phyloP scores from a whole-genome alignment of 805 yeast species.

The Wickerhamomyces strasburgensis region DNA sequence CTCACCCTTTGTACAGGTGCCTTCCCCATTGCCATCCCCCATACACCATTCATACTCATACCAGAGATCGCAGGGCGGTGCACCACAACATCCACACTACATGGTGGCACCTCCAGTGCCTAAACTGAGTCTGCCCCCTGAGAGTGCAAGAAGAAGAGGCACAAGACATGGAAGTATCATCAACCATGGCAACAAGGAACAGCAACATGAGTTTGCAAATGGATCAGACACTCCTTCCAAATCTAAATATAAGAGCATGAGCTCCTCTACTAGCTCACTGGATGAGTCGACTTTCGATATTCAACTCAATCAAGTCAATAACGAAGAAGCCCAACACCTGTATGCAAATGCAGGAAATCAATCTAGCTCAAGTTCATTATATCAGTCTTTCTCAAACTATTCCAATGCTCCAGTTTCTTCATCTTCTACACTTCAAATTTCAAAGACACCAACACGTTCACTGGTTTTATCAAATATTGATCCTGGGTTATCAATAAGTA shows the following conservation, averaged over 20 bases:
- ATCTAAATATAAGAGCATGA: slow-evolving; percentile 9
- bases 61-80: slow-evolving; percentile 3
- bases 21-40: slow-evolving; percentile 30
- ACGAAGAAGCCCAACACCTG: slow-evolving; percentile 4
- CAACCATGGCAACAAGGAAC: neutral
- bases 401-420: slow-evolving; percentile 7
- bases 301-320: slow-evolving; percentile 4
- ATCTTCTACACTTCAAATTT: slow-evolving; percentile 7
- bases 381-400: slow-evolving; percentile 7
- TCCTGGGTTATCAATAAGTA: slow-evolving; percentile 16
- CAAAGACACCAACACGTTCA: slow-evolving; percentile 23
- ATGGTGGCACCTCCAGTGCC: slow-evolving; percentile 19
- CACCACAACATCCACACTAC: slow-evolving; percentile 3
- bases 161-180: neutral
- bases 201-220: neutral
- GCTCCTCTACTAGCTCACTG: slow-evolving; percentile 12
- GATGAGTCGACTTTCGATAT: slow-evolving; percentile 11
- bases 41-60: slow-evolving; percentile 15
- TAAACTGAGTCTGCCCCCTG: slow-evolving; percentile 19
- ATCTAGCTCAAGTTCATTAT: slow-evolving; percentile 10
- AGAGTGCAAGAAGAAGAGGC: slow-evolving; percentile 7
- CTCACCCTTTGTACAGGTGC: slow-evolving; percentile 50
- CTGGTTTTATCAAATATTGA: slow-evolving; percentile 22
- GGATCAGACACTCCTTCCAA: slow-evolving; percentile 6
- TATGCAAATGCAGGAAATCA: slow-evolving; percentile 6